A percentile compares a stretch with the other conserved stretches of the same genome.
These are phyloP conservation scores for Viridothelium virens DNA, from an alignment of 495 filamentous ascomycete genomes.

Conservation along the genomic window DNA sequence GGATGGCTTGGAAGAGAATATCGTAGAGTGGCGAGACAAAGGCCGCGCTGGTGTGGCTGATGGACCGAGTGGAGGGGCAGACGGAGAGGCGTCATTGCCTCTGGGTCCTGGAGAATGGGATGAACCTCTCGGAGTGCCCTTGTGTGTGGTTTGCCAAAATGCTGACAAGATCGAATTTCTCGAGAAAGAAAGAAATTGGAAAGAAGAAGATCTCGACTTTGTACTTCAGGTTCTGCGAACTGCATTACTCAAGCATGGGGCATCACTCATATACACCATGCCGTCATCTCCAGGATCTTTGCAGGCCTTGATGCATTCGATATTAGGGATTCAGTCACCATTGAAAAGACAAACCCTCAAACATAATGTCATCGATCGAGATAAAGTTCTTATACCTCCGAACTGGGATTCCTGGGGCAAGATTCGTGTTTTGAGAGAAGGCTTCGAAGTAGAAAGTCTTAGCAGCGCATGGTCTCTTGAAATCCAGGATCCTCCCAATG, in stretches of 20 bases:
- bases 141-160: conserved; percentile 91
- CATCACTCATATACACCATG: conserved; percentile 40
- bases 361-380: conserved; percentile 91
- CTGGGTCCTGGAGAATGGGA: conserved; percentile 91
- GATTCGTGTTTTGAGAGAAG: conserved; percentile 82
- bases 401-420: conserved; percentile 99
- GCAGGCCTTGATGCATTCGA: conserved; percentile 76
- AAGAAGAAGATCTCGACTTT: conserved; percentile 20
- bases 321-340: conserved; percentile 82
- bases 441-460: conserved; percentile 3
- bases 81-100: conserved; percentile 62
- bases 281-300: conserved; percentile 70
- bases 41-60: conserved; percentile 35
- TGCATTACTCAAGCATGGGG: conserved; percentile 17
- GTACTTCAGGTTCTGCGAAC: conserved; percentile 15
- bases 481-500: conserved; percentile 11
- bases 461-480: conserved; percentile 14
- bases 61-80: conserved; percentile 35
- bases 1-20: conserved; percentile 75
- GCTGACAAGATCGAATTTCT: conserved; percentile 62
- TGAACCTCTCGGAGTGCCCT: conserved; percentile 75
- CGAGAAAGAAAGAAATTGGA: conserved; percentile 40
- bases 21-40: conserved; percentile 53
- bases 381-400: conserved; percentile 86
- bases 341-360: conserved; percentile 63